Conservation (phyloP, 768 basidiomycete genomes). For the Coprinopsis sp. region DNA sequence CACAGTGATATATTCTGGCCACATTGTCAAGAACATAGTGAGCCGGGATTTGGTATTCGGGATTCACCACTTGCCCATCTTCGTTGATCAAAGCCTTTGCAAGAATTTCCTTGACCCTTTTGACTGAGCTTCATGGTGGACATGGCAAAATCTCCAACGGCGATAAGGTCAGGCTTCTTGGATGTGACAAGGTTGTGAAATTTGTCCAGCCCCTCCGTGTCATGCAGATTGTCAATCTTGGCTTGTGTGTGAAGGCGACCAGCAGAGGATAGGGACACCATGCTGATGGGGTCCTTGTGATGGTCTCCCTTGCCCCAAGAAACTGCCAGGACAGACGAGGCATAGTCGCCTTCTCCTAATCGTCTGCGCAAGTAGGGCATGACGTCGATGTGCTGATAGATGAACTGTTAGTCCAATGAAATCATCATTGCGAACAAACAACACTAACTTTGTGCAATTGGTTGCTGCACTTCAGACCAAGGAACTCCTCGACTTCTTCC, state of each 20-base stretch:
- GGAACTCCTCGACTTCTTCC: conserved; percentile 83
- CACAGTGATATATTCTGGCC: conserved; percentile 89
- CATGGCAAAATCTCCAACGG: conserved; percentile 83
- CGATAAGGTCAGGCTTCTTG: conserved; percentile 83
- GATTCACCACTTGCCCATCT: conserved; percentile 16
- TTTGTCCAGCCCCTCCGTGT: conserved; percentile 61
- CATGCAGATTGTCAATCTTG: conserved; percentile 83
- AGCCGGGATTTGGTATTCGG: conserved; percentile 62
- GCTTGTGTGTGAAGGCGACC: conserved; percentile 91
- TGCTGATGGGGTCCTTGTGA: conserved; percentile 79
- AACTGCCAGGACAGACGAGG: conserved; percentile 79
- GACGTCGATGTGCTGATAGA: conserved; percentile 69
- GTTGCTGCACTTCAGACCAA: conserved; percentile 64
- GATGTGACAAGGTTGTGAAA: conserved; percentile 78
- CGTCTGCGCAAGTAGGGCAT: conserved; percentile 63
- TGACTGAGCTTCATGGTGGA: conserved; percentile 69
- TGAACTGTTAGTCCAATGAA: conserved; percentile 6
- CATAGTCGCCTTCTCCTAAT: conserved; percentile 64
- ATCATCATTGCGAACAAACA: neutral
- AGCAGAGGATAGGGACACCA: conserved; percentile 82
- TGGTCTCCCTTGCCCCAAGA: conserved; percentile 97
- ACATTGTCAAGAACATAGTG: conserved; percentile 88
- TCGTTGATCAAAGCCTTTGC: conserved; percentile 21
- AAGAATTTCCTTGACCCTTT: conserved; percentile 55
- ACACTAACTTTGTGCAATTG: conserved; percentile 65